A percentile compares a stretch with the other conserved stretches of the same genome.
These are phyloP conservation scores for Xylaria telfairii DNA, from an alignment of 495 filamentous ascomycete species.

Conservation along the genomic window DNA sequence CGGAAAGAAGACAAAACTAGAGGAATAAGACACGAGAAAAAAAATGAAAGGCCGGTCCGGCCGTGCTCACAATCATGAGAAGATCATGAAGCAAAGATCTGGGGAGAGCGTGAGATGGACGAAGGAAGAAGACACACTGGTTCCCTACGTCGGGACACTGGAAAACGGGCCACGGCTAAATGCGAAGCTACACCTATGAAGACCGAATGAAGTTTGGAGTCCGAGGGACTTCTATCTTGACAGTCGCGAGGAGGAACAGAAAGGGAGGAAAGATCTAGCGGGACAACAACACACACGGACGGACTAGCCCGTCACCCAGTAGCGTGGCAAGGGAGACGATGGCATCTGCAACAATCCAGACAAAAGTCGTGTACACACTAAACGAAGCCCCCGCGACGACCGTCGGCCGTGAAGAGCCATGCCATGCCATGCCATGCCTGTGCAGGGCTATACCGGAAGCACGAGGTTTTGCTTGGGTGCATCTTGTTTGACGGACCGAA, in stretches of 20 bases:
- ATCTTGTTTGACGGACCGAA: conserved; percentile 33
- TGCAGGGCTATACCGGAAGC: conserved; percentile 1
- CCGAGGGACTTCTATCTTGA: conserved; percentile 27
- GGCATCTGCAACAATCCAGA: conserved; percentile 18
- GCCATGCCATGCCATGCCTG: conserved; percentile 2
- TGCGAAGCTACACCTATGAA: conserved; percentile 27
- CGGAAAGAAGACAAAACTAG: conserved; percentile 30
- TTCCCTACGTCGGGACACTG: conserved; percentile 21
- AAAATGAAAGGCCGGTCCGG: conserved; percentile 48
- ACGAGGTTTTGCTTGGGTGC: conserved; percentile 2
- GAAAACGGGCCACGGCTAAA: conserved; percentile 41
- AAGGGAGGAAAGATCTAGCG: conserved; percentile 28
- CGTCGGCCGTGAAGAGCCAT: background rate
- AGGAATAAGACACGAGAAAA: conserved; percentile 40
- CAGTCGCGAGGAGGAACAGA: conserved; percentile 39
- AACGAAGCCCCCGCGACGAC: background rate
- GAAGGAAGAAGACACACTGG: conserved; percentile 27
- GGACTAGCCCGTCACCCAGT: conserved; percentile 8
- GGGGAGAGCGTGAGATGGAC: conserved; percentile 22
- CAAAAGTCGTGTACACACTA: conserved; percentile 8
- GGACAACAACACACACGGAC: conserved; percentile 14
- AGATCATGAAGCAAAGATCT: conserved; percentile 46
- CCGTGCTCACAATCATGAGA: conserved; percentile 43
- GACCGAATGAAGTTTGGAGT: conserved; percentile 12
- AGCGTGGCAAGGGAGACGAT: conserved; percentile 32